Evolutionary conservation across 2,329 filamentous ascomycete species (phyloP), one percentile per base, ranked within the genome.

Genomic region (Coniella lustricola): DNA sequence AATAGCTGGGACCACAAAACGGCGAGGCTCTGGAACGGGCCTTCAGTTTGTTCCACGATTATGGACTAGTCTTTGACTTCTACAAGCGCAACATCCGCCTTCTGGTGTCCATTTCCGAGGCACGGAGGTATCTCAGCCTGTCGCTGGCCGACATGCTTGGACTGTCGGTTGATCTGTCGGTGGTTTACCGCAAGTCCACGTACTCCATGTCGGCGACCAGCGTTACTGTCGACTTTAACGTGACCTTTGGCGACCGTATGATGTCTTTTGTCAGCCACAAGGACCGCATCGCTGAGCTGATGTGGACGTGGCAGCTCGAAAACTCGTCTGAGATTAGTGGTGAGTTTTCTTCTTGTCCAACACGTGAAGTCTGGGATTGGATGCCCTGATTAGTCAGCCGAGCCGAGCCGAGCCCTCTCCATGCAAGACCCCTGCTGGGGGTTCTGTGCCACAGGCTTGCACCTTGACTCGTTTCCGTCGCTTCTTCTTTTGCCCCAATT

Each of bases 71-170:
- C 21, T 53, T 53, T 20, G 48, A 50, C 39, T 53, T 53, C 43
- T 53, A 53, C 39, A 50, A 50, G 49, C 47, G 46, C 31, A 53
- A 53, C 34, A 53, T 50, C 21, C 44, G 48, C 51, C 44, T 53
- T 22, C 51, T 53, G 29, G 44, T 50, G 34, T 53, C 51, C 44
- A 53, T 53, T 20, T 34, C 48, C 13, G 51, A 53, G 48, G 51
- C 48, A 13, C 43, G 48, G 25, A 53, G 51, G 48, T 53, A 53
- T 32, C 51, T 53, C 44, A 53, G 51, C 45, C 48, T 53, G 51
- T 53, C 51, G 51, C 48, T 53, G 51, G 51, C 48, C 51, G 51
- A 53, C 40, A 53, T 53, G 48, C 51, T 53, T 50, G 51, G 44
- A 39, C 48, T 53, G 32, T 50, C 51, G 44, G 48, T 53, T 17